These are phyloP conservation scores for Phytophthora parvispora DNA, from an alignment of 352 stramenopile species.

Conservation along the genomic window DNA sequence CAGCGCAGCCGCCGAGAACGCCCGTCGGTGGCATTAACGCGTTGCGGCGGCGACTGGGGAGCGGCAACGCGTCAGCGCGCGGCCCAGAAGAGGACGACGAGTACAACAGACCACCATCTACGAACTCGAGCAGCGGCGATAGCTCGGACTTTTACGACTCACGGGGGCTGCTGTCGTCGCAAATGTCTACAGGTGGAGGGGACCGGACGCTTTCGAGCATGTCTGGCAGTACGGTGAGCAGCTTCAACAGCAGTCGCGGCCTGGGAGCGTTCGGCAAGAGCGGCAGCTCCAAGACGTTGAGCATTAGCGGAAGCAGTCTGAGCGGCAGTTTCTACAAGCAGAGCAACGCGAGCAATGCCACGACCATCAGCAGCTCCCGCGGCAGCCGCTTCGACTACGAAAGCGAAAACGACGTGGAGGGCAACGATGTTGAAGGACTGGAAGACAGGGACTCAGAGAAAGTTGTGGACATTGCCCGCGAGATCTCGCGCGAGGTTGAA, in stretches of 20 bases:
- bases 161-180: conserved; percentile 35
- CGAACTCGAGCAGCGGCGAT: conserved; percentile 50
- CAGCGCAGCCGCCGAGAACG: conserved; percentile 25
- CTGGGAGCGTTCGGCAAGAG: conserved; percentile 37
- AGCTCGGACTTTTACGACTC: conserved; percentile 52
- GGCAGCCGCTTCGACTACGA: conserved; percentile 43
- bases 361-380: conserved; percentile 41
- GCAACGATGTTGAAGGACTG: conserved; percentile 29
- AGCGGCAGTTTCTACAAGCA: conserved; percentile 50
- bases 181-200: conserved; percentile 5
- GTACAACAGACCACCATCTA: conserved; percentile 28
- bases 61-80: conserved; percentile 2
- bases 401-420: conserved; percentile 41
- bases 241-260: conserved; percentile 39
- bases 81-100: conserved; percentile 41
- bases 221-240: conserved; percentile 40
- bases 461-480: conserved; percentile 11
- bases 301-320: conserved; percentile 43
- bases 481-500: conserved; percentile 24
- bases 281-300: conserved; percentile 46
- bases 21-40: conserved; percentile 27
- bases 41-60: conserved; percentile 32
- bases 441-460: conserved; percentile 37
- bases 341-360: conserved; percentile 43
- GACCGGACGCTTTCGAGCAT: conserved; percentile 39